Evolutionary conservation across 805 yeast genomes (phyloP).

Genomic region (Spathaspora hagerdaliae): DNA sequence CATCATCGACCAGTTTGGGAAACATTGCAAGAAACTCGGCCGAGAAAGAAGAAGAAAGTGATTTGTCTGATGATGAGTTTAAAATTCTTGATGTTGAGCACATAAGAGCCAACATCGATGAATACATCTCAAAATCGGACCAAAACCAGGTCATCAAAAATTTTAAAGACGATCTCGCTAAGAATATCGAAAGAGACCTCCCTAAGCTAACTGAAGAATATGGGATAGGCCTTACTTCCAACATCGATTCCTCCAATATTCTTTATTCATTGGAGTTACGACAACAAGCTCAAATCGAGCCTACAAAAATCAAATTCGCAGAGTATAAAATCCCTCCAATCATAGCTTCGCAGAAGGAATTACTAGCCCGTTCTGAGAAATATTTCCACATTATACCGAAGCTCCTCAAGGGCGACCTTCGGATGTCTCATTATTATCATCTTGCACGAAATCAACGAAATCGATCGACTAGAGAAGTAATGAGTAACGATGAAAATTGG

Average conservation of each 20-base stretch:
- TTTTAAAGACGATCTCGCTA: no score
- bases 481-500: slow-evolving; percentile 46
- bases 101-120: no score
- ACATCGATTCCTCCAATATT: slow-evolving; percentile 2
- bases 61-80: no score
- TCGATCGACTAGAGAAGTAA: slow-evolving; percentile 36
- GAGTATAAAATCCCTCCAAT: slow-evolving; percentile 17
- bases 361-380: slow-evolving; percentile 24
- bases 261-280: slow-evolving; percentile 7
- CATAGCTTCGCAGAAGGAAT: slow-evolving; percentile 23
- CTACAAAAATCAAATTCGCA: not conserved
- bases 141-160: no score
- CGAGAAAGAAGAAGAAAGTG: no score
- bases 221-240: not conserved
- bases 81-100: no score
- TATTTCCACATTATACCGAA: slow-evolving; percentile 30
- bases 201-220: not conserved
- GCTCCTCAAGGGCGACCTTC: slow-evolving; percentile 39
- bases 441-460: slow-evolving; percentile 42
- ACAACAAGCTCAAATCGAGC: slow-evolving; percentile 6
- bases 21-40: no score
- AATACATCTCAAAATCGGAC: no score
- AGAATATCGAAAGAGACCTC: no score
- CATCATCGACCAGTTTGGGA: no score
- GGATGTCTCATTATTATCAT: slow-evolving; percentile 46